Percentiles rank a stretch among this genome's conserved stretches.
These are phyloP conservation scores for Pyracantha coccinea DNA, from an alignment of 331 rosid species.

Conservation along the genomic window DNA sequence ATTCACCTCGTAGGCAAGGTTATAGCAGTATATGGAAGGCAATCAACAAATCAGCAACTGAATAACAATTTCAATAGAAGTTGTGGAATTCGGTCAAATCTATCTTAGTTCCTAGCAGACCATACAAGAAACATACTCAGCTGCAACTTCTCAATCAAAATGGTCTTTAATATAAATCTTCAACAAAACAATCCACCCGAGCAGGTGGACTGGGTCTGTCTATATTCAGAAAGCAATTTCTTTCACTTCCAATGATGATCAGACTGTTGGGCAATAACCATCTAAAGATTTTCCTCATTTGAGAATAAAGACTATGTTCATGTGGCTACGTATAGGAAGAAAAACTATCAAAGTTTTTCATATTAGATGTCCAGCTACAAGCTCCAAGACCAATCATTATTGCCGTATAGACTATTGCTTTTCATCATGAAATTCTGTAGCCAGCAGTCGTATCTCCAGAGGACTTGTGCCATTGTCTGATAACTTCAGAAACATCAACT, in stretches of 20 bases:
- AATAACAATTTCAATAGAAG: background rate
- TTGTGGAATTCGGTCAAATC: background rate
- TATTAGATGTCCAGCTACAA: background rate
- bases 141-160: background rate
- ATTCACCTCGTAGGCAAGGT: background rate
- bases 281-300: background rate
- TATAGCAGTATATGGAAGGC: background rate
- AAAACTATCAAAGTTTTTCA: background rate
- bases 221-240: background rate
- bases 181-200: background rate
- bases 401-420: background rate
- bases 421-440: background rate
- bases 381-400: background rate
- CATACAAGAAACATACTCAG: background rate
- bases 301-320: background rate
- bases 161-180: background rate
- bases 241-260: background rate
- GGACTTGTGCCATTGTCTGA: background rate
- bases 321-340: background rate
- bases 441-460: slow-evolving; percentile 1
- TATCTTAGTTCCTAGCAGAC: background rate
- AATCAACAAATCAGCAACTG: background rate
- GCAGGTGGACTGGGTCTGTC: background rate
- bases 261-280: background rate
- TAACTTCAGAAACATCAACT: background rate